Evolutionary conservation across 805 yeast species (phyloP), one percentile per base, ranked within the genome.

Genomic region (Sugiyamaella qingdaonensis): DNA sequence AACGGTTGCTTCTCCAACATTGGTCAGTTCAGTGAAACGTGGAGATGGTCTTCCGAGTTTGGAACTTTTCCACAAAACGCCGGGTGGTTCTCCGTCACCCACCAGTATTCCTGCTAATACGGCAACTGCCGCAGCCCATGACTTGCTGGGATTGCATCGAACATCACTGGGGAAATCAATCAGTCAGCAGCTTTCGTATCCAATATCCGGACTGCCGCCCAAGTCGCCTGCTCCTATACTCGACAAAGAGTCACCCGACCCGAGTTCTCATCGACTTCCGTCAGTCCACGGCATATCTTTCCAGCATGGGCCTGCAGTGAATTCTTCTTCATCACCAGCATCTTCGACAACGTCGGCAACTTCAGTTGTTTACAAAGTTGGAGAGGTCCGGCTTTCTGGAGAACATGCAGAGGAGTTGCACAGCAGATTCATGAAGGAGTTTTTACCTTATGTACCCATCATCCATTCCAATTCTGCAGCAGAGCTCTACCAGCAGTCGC

Each of bases 401-500:
- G 76, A 73, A 10, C 82, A 84, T 60, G 97, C 96, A 0, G 75
- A 78, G 43, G 83, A 81, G 58, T 73, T 91, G 32, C 96, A 91
- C 67, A 75, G 76, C 44, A 72, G 82, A 24, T 91, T 91, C 64
- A 77, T 86, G 56, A 68, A 69, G 5, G 78, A 83, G 53, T 85
- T 84, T 62, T 71, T 87, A 21, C 95, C 96, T 0, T 85, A 78
- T 60, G 73, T 90, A 61, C 97, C 97, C 1, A 86, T 91, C 10
- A 73, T 91, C 65, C 77, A 82, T 29, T 82, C 95, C 0, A 73
- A 77, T 43, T 77, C 80, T 45, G 91, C 95, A 2, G 77, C 83
- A 0, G 94, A 87, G 64, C 76, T 91, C 18, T 88, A 88, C 67
- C 78, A 85, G 14, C 94, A 88, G 63, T 87, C 95, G 0, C 92